These are phyloP conservation scores for Globisporangium ultimum DNA, from an alignment of 352 stramenopile genomes.

Conservation along the genomic window DNA sequence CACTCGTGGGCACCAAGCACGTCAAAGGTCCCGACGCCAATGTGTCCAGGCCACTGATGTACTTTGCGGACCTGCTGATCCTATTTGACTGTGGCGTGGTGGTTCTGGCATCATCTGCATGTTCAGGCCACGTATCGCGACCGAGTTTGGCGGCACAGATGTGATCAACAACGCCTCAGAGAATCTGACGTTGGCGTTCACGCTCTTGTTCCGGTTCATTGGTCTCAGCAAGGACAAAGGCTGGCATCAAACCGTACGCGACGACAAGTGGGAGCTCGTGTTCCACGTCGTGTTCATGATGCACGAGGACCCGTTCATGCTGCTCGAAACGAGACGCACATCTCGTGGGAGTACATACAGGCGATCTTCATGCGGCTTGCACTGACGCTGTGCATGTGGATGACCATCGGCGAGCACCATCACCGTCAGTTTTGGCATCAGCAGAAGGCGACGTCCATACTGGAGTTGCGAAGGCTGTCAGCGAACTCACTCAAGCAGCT, in stretches of 20 bases:
- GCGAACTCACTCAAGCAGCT: slow-evolving; percentile 1
- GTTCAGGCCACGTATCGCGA: slow-evolving; percentile 11
- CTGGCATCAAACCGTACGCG: slow-evolving; percentile 14
- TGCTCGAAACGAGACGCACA: slow-evolving; percentile 18
- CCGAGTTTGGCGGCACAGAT: slow-evolving; percentile 7
- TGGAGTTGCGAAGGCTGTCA: too few relatives aligned
- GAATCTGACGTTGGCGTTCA: slow-evolving; percentile 26
- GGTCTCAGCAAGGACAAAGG: slow-evolving; percentile 7
- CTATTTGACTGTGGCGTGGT: slow-evolving; percentile 17
- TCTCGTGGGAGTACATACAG: slow-evolving; percentile 27
- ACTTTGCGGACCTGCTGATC: slow-evolving; percentile 26
- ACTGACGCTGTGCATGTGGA: slow-evolving; percentile 29
- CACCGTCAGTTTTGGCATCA: not conserved
- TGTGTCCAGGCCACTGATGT: slow-evolving; percentile 8
- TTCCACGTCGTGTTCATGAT: slow-evolving; percentile 29
- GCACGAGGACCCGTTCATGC: slow-evolving; percentile 34
- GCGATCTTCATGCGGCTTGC: slow-evolving; percentile 29
- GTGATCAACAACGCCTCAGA: slow-evolving; percentile 23
- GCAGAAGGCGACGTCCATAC: too few relatives aligned
- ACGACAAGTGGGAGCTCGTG: slow-evolving; percentile 28
- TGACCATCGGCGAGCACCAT: slow-evolving; percentile 33
- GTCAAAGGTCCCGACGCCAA: not conserved
- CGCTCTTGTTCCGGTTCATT: slow-evolving; percentile 29
- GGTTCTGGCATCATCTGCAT: slow-evolving; percentile 17
- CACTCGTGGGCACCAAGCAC: slow-evolving; percentile 7